Conservation (phyloP, 176 grass and related monocot genomes). For the Bolboschoenus planiculmis region DNA sequence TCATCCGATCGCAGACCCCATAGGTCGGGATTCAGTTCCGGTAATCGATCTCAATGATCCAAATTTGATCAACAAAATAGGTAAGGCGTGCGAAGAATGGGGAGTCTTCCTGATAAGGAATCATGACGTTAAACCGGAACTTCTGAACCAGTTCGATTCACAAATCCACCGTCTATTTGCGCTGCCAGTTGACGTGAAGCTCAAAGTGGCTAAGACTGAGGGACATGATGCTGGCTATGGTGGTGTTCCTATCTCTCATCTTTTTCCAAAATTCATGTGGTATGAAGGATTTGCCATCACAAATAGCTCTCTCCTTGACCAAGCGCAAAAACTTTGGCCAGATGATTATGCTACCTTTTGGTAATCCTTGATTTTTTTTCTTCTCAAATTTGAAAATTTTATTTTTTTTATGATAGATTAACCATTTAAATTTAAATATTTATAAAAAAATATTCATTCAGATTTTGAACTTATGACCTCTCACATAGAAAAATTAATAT, state of each 20-base stretch:
- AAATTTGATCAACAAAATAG: neutral
- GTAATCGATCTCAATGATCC: slow-evolving; percentile 39
- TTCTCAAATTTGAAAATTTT: no score
- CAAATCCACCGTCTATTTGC: slow-evolving; percentile 43
- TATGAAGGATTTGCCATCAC: slow-evolving; percentile 58
- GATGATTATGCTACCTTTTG: slow-evolving; percentile 30
- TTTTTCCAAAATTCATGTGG: slow-evolving; percentile 60
- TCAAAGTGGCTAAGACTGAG: slow-evolving; percentile 21
- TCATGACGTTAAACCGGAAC: slow-evolving; percentile 21
- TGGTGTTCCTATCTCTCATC: slow-evolving; percentile 23
- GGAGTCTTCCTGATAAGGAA: slow-evolving; percentile 48
- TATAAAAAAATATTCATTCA: no score
- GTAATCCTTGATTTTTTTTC: neutral
- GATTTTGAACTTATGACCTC: no score
- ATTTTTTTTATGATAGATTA: no score
- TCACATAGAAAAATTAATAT: no score
- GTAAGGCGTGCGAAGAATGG: slow-evolving; percentile 56
- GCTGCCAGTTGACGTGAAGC: slow-evolving; percentile 31
- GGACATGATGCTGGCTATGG: slow-evolving; percentile 33
- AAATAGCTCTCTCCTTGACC: slow-evolving; percentile 11
- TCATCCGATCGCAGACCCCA: slow-evolving; percentile 10
- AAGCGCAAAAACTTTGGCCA: slow-evolving; percentile 51
- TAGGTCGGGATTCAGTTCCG: slow-evolving; percentile 20
- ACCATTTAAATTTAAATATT: no score
- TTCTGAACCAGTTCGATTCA: slow-evolving; percentile 12